Conservation (phyloP, 495 filamentous ascomycete species). For the Chaetomidium leptoderma region DNA sequence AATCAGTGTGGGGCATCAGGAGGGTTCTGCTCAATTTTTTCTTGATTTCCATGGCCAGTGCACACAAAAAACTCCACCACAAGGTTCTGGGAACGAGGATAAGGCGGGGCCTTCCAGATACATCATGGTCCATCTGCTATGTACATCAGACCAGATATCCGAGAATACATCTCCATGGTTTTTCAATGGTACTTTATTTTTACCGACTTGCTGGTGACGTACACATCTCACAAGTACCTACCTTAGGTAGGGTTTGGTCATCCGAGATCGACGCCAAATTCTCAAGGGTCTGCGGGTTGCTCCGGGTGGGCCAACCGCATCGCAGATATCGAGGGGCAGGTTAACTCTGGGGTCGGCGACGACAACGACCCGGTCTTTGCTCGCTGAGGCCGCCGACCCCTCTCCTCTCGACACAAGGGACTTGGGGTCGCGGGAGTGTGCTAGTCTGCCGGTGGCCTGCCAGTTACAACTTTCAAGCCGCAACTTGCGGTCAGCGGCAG, state of each 20-base stretch:
- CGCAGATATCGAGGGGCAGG: neutral
- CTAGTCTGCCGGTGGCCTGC: slow-evolving; percentile 1
- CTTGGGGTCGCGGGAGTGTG: neutral
- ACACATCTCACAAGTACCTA: neutral
- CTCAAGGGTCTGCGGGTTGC: neutral
- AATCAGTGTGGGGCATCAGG: slow-evolving; percentile 24
- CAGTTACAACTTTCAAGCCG: slow-evolving; percentile 16
- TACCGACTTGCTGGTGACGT: neutral
- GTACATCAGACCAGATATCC: neutral
- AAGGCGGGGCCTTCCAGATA: slow-evolving; percentile 11
- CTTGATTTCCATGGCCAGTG: slow-evolving; percentile 15
- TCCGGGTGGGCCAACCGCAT: neutral
- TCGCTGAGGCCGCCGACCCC: slow-evolving; percentile 14
- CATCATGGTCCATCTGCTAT: neutral
- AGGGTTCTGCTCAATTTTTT: slow-evolving; percentile 26
- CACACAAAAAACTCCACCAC: slow-evolving; percentile 26
- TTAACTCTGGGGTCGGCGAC: neutral
- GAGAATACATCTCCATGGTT: neutral
- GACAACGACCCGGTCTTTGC: slow-evolving; percentile 5
- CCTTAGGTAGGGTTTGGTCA: neutral
- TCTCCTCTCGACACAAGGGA: neutral
- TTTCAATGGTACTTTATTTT: neutral
- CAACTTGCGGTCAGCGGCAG: slow-evolving; percentile 20
- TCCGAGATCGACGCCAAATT: neutral
- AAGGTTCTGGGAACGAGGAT: neutral